Evolutionary conservation across 495 filamentous ascomycete species (phyloP), one percentile per base, ranked within the genome.

Genomic region (Aspergillus saccharolyticus): DNA sequence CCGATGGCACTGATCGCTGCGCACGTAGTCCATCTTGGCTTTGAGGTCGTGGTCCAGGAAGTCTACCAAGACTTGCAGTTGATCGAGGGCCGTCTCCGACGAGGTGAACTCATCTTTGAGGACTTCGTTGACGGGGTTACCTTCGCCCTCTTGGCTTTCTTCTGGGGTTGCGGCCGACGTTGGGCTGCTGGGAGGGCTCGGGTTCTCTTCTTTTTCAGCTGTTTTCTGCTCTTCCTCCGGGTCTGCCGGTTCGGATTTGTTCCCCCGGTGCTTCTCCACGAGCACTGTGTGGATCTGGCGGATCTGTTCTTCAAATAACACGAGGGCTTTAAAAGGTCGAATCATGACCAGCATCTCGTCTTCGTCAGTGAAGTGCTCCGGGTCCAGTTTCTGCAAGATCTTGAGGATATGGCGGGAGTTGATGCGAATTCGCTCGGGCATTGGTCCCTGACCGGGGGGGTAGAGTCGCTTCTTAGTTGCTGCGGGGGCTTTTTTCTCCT

Each of bases 1-100:
- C 48, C 25, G 68, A 21, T 58, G 57, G 52, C 48, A 57, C 16
- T 54, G 33, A 3, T 33, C 19, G 9, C 24, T 44, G 28, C 17
- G 47, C 7, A 57, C 14, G n/a, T 21, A 44, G 1, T 21, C 19
- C 14, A 24, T 33, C 33, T 52, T 57, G 15, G 28, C 15, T 12
- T n/a, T 30, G 4, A 57, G 22, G 18, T 57, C 55, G 0, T 2
- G 7, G 30, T 57, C 47, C 0, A 57, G 19, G 14, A 57, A 52
- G 0, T 52, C 1, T 1, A 57, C 5, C 7, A 57, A 17, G 8
- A 24, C 7, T 15, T 44, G 16, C 19, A 43, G 16, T 6, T 52
- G 46, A 47, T 44, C 30, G 0, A 43, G 33, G 0, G 46, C 55
- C 0, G 22, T 46, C 7, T 14, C 12, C 3, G 55, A 57, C 3